phyloP scores from a whole-genome alignment of 2,329 filamentous ascomycete genomes.

The Neurospora crassa region DNA sequence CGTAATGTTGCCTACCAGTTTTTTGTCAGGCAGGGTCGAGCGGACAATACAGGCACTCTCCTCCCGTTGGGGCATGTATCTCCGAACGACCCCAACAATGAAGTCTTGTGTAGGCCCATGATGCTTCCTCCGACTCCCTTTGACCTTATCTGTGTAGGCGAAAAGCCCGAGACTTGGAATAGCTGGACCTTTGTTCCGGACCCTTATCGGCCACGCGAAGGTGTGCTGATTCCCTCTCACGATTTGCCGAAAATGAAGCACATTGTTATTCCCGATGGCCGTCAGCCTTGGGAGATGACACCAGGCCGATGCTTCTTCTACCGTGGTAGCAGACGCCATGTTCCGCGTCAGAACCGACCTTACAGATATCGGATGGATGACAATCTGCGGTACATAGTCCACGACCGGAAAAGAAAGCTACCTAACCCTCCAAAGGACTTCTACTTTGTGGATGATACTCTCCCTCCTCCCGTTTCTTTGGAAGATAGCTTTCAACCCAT shows the following conservation, averaged over 20 bases:
- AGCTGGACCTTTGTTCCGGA: not conserved
- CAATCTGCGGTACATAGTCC: not conserved
- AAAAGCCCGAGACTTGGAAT: not conserved
- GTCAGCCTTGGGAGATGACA: not conserved
- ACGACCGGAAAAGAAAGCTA: not conserved
- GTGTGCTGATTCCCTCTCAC: not conserved
- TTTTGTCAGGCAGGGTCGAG: not conserved
- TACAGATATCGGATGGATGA: not conserved
- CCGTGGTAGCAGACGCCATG: not conserved
- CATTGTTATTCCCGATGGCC: not conserved
- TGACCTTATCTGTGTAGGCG: not conserved
- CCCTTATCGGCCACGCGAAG: not conserved
- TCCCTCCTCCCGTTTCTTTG: not conserved
- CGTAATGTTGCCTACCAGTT: not conserved
- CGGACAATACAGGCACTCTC: not conserved
- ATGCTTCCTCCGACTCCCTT: not conserved
- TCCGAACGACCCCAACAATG: not conserved
- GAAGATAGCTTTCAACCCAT: not conserved
- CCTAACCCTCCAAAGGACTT: not conserved
- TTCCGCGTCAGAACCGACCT: not conserved
- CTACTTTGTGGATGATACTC: not conserved
- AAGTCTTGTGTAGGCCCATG: not conserved
- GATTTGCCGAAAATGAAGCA: not conserved
- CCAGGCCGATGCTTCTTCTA: not conserved
- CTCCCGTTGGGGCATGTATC: not conserved